Evolutionary conservation across 345 rosid genomes (phyloP), one percentile per base, ranked within the genome.

Genomic region (Syzygium grande): DNA sequence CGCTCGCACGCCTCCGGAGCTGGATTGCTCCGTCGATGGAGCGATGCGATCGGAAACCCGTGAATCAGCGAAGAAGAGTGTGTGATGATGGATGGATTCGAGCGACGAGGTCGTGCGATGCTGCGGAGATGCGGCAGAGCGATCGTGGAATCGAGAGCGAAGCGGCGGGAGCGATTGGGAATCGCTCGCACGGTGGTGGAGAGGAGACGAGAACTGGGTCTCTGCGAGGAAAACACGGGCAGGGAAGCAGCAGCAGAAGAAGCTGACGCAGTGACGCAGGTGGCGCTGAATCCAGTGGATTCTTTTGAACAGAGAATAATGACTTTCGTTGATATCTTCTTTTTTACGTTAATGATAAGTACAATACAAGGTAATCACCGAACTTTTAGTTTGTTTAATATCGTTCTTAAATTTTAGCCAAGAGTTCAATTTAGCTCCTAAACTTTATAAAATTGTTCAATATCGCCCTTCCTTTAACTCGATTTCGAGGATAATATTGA

Each of bases 391-490:
- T 43, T 43, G 6, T 43, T 43, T 43, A 43, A 43, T 43, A 43
- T 6, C 46, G 3, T 43, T 6, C 7, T 43, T 43, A 4, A 43
- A 43, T 43, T 43, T 43, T 43, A 1, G 7, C 6, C 6, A 43
- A 6, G 7, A 43, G 1, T 43, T 43, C 7, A 43, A 43, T 43
- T 43, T 43, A 43, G 1, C 1, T 1, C 1, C 7, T 6, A 7
- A 43, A 43, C 46, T 43, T 5, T 43, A 43, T 43, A 43, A 5
- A 43, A 43, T 43, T 43, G 1, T 43, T 43, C 7, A 43, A 43
- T 43, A 43, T 43, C 6, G 7, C 6, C 46, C 6, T 6, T 43
- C 46, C 5, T 43, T 43, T 43, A 43, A 43, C 46, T 43, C 1
- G 6, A 43, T 43, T 43, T 43, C 46, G 6, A 1, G 7, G 7